These are phyloP conservation scores for Dovyalis caffra DNA, from an alignment of 345 rosid genomes.

Conservation along the genomic window DNA sequence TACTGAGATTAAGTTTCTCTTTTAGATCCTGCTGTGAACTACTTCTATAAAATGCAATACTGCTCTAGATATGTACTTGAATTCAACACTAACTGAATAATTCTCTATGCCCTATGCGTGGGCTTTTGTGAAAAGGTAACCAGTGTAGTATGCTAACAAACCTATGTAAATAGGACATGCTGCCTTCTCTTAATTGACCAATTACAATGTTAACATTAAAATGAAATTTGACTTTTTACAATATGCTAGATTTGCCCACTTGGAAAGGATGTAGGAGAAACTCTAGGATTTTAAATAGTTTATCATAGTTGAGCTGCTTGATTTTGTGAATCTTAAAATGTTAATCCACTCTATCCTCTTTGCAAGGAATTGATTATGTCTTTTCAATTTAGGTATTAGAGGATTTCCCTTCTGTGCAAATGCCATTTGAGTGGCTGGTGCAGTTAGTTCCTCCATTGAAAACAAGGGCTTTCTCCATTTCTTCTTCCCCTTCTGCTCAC, in stretches of 20 bases:
- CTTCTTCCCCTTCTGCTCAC: slow-evolving; percentile 81
- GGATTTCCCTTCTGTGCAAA: slow-evolving; percentile 90
- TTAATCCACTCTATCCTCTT: neutral
- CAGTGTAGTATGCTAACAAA: neutral
- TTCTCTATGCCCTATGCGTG: neutral
- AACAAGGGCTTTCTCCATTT: slow-evolving; percentile 82
- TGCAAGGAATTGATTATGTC: slow-evolving; percentile 4
- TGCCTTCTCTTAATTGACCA: neutral
- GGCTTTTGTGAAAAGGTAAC: neutral
- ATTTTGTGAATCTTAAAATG: neutral
- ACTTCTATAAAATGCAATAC: too few species aligned
- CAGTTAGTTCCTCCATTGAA: slow-evolving; percentile 84
- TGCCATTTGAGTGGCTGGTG: slow-evolving; percentile 95
- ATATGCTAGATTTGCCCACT: neutral
- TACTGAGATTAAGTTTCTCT: too few species aligned
- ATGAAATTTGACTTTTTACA: neutral
- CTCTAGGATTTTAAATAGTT: neutral
- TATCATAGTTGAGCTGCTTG: neutral
- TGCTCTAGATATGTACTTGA: too few species aligned
- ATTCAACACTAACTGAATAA: too few species aligned
- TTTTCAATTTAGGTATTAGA: slow-evolving; percentile 59
- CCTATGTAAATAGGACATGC: neutral
- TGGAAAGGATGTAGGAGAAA: neutral
- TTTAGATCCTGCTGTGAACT: too few species aligned
- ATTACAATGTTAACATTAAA: neutral